These are phyloP conservation scores for Cystobasidium sp. DNA, from an alignment of 1,284 basidiomycete species.

Conservation along the genomic window DNA sequence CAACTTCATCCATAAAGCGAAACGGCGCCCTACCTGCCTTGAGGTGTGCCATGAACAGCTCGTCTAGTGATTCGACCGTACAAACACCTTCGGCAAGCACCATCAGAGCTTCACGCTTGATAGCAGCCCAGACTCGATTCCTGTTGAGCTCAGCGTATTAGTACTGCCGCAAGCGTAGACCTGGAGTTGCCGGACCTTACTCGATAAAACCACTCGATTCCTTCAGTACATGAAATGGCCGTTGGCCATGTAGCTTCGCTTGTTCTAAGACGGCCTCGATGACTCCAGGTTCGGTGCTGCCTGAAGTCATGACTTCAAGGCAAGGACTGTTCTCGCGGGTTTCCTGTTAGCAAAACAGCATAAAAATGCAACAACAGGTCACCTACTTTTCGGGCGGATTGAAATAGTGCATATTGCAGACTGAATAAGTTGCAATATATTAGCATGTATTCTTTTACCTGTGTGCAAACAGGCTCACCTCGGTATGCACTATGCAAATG, in stretches of 20 bases:
- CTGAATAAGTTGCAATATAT: background rate
- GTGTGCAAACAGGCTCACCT: background rate
- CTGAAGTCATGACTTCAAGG: constrained; percentile 27
- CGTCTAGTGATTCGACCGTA: constrained; percentile 17
- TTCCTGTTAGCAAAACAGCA: too few species aligned
- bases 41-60: constrained; percentile 17
- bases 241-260: constrained; percentile 19
- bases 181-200: background rate
- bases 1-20: constrained; percentile 33
- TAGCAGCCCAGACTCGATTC: constrained; percentile 38
- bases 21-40: constrained; percentile 13
- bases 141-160: background rate
- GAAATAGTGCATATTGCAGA: constrained; percentile 37
- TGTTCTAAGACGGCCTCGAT: constrained; percentile 2
- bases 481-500: constrained; percentile 2
- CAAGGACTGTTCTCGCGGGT: background rate
- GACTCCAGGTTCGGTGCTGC: constrained; percentile 6
- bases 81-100: constrained; percentile 27
- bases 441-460: background rate
- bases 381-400: constrained; percentile 25
- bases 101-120: constrained; percentile 39
- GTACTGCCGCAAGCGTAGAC: background rate
- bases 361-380: too few species aligned
- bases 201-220: constrained; percentile 34
- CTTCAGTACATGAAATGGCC: constrained; percentile 17